Evolutionary conservation across 2,329 filamentous ascomycete genomes (phyloP).

Genomic region (Aspergillus pseudotamarii): DNA sequence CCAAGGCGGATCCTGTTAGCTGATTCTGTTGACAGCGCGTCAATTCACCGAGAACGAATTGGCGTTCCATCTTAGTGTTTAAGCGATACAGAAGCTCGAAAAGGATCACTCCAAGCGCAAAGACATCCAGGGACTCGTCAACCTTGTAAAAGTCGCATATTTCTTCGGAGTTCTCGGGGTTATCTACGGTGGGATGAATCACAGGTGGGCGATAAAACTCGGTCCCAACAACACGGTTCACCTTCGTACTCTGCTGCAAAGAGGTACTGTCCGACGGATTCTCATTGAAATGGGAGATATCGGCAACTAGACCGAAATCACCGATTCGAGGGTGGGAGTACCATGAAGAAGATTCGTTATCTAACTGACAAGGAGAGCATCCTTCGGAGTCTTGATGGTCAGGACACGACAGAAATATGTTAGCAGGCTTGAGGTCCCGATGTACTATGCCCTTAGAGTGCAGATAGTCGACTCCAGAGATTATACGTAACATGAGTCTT

Average conservation of each 20-base stretch:
- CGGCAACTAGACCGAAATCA: slow-evolving; percentile 68
- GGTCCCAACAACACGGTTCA: slow-evolving; percentile 58
- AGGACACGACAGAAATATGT: slow-evolving; percentile 63
- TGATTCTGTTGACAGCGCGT: slow-evolving; percentile 30
- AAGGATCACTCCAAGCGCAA: slow-evolving; percentile 63
- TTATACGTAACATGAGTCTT: slow-evolving; percentile 59
- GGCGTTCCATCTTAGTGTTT: slow-evolving; percentile 52
- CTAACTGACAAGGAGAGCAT: slow-evolving; percentile 50
- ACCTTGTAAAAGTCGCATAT: slow-evolving; percentile 27
- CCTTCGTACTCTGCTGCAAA: slow-evolving; percentile 23
- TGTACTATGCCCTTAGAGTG: slow-evolving; percentile 65
- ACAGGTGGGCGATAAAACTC: slow-evolving; percentile 62
- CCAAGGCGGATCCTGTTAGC: not conserved
- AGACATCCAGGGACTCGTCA: slow-evolving; percentile 62
- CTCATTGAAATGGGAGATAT: slow-evolving; percentile 49
- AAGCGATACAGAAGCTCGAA: slow-evolving; percentile 65
- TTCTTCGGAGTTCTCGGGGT: not conserved
- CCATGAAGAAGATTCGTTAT: slow-evolving; percentile 29
- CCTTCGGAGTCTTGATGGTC: slow-evolving; percentile 51
- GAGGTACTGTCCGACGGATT: slow-evolving; percentile 23
- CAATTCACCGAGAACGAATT: slow-evolving; percentile 45
- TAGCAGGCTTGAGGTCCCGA: slow-evolving; percentile 69
- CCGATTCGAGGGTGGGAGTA: slow-evolving; percentile 65
- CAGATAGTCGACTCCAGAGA: slow-evolving; percentile 67
- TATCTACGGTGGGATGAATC: slow-evolving; percentile 11